Base-by-base conservation (phyloP, 140 eudicot species). In the Bidens hawaiensis region DNA sequence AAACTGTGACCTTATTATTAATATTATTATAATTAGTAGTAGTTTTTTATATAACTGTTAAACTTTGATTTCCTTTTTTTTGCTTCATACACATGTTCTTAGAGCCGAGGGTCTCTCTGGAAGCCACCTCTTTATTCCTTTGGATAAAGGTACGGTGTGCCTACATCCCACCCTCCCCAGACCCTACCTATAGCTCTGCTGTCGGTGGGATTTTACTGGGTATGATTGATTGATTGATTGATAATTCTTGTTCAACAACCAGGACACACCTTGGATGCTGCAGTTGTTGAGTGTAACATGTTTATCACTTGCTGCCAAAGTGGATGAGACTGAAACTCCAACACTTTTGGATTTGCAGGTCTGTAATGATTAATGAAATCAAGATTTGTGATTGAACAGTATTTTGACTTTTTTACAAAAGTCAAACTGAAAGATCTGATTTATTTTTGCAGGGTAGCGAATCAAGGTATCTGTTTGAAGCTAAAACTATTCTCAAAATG, bases 401-500 rank as follows among this genome's bases (percentile, higher is more conserved):
- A 69, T 48, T 45, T 69, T 60, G 62, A 60, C 47, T 21, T 24
- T 28, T 51, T 42, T 21, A 38, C 0, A 34, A 12, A 3, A 8
- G 59, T 61, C 64, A 52, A 72, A 72, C 22, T 72, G 19, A 30
- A 50, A 52, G 13, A 53, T 2, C 16, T 63, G 6, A 28, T 60
- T 72, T 25, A 26, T 18, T 34, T 68, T 62, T 64, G 26, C 66
- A 89, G 94, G 77, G 64, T 60, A 73, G 78, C 48, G 79, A 57
- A 56, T 62, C 76, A 71, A 71, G 65, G 62, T 62, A 13, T 62
- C 49, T 71, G 18, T 87, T 93, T 64, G 87, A 88, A 53, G 81
- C 93, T 6, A 93, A 68, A 77, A 88, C 95, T 7, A 77, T 88
- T 40, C 85, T 85, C 60, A 80, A 85, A 81, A 88, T 81, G 96